These are phyloP conservation scores for Gautieria morchelliformis DNA, from an alignment of 768 basidiomycete species.

Conservation along the genomic window DNA sequence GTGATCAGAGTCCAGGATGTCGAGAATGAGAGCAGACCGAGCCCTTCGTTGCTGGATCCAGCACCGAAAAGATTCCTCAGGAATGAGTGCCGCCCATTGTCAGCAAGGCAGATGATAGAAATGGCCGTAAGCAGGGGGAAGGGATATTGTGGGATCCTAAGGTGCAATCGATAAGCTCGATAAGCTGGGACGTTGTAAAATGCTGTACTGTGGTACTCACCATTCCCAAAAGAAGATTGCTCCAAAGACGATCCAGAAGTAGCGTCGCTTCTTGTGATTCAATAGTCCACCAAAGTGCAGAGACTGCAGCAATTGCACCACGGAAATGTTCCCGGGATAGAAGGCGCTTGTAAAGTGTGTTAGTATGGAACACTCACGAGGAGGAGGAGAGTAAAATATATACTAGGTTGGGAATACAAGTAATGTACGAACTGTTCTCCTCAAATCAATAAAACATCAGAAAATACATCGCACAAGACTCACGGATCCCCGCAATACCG, in stretches of 20 bases:
- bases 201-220: not conserved
- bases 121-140: slow-evolving; percentile 38
- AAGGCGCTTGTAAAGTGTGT: slow-evolving; percentile 26
- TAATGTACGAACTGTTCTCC: slow-evolving; percentile 32
- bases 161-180: not conserved
- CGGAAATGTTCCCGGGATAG: slow-evolving; percentile 42
- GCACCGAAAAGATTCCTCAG: slow-evolving; percentile 33
- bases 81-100: slow-evolving; percentile 35
- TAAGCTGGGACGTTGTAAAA: not conserved
- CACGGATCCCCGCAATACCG: slow-evolving; percentile 27
- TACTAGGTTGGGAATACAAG: slow-evolving; percentile 46
- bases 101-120: slow-evolving; percentile 38
- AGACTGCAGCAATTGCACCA: slow-evolving; percentile 42
- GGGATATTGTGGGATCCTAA: slow-evolving; percentile 27
- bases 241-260: slow-evolving; percentile 47
- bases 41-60: slow-evolving; percentile 42
- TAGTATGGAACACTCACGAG: not conserved
- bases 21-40: slow-evolving; percentile 38
- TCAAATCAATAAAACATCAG: slow-evolving; percentile 5
- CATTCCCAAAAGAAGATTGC: slow-evolving; percentile 40
- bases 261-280: slow-evolving; percentile 33
- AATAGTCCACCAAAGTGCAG: slow-evolving; percentile 42
- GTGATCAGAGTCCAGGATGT: slow-evolving; percentile 46
- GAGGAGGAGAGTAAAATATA: slow-evolving; percentile 2
- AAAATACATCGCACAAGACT: slow-evolving; percentile 11